Percentiles rank a stretch among this genome's conserved stretches.
Evolutionary conservation across 495 filamentous ascomycete genomes (phyloP).

Genomic region (Hypoxylon fuscum): DNA sequence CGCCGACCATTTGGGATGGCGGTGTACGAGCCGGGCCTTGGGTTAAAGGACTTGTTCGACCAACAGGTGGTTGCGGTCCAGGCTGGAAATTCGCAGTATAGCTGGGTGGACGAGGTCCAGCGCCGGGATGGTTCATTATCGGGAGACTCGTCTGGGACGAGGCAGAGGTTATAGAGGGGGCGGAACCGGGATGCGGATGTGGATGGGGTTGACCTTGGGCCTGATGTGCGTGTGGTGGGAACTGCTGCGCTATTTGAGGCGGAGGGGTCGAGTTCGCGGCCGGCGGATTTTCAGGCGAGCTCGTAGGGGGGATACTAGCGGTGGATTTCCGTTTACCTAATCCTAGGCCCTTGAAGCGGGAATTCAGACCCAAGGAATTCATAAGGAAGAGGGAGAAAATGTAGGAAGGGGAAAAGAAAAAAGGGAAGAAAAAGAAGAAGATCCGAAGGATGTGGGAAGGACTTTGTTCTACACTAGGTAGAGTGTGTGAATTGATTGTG

Average conservation of each 20-base stretch:
- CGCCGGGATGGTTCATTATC: conserved; percentile 66
- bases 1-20: conserved; percentile 70
- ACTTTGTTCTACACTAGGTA: conserved; percentile 24
- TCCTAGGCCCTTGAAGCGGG: conserved; percentile 67
- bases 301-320: conserved; percentile 51
- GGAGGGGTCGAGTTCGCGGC: conserved; percentile 52
- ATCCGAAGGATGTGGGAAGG: conserved; percentile 26
- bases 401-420: conserved; percentile 35
- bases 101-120: conserved; percentile 74
- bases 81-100: conserved; percentile 71
- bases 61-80: conserved; percentile 63
- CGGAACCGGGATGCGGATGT: conserved; percentile 51
- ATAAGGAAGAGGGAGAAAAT: conserved; percentile 53
- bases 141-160: conserved; percentile 61
- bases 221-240: too few species aligned
- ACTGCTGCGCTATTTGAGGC: conserved; percentile 57
- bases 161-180: conserved; percentile 53
- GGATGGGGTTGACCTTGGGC: conserved; percentile 41
- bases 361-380: conserved; percentile 72
- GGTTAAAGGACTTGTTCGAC: conserved; percentile 58
- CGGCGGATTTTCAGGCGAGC: conserved; percentile 47
- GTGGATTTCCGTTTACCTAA: conserved; percentile 65
- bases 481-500: conserved; percentile 13
- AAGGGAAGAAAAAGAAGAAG: conserved; percentile 27
- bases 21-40: conserved; percentile 60